Base-by-base conservation (phyloP, 768 basidiomycete species). In the Termitomyces sp. region DNA sequence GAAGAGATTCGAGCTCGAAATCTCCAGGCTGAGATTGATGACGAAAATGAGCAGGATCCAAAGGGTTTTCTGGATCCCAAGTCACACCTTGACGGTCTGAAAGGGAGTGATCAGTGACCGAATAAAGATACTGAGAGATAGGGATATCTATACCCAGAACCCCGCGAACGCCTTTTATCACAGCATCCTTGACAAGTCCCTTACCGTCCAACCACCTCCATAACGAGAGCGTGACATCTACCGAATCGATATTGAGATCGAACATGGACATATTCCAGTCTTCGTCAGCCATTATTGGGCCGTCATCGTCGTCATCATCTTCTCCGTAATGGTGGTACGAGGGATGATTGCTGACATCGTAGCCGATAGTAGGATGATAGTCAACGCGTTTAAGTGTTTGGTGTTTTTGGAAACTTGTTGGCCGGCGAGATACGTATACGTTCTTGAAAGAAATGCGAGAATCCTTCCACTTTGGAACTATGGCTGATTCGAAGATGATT, bases 401-500 rank as follows among this genome's bases (percentile, higher is more conserved):
- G 18, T 63, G 40, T 15, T 64, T 57, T 9, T 68, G 35, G 6
- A 67, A 63, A 11, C 71, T 62, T 35, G 67, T 63, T 2, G 92
- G 90, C 6, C 94, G 83, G 11, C 94, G 88, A 24, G 94, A 96
- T 50, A 99, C 81, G 68, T 92, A 98, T 48, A 98, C 96, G 66
- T 98, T 97, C 72, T 94, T 94, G 83, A 99, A 96, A 0, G 95
- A 95, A 57, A 99, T 89, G 15, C 90, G 89, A 11, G 94, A 96
- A 68, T 96, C 93, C 64, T 94, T 92, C 94, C 96, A 97, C 72
- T 94, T 95, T 3, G 97, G 96, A 11, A 98, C 96, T 67, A 98
- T 96, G 35, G 97, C 97, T 5, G 92, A 94, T 74, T 99, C 97
- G 72, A 98, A 98, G 57, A 96, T 91, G 66, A 99, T 88, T 15